phyloP scores from a whole-genome alignment of 2,329 filamentous ascomycete genomes.

The Rutstroemia sp. region DNA sequence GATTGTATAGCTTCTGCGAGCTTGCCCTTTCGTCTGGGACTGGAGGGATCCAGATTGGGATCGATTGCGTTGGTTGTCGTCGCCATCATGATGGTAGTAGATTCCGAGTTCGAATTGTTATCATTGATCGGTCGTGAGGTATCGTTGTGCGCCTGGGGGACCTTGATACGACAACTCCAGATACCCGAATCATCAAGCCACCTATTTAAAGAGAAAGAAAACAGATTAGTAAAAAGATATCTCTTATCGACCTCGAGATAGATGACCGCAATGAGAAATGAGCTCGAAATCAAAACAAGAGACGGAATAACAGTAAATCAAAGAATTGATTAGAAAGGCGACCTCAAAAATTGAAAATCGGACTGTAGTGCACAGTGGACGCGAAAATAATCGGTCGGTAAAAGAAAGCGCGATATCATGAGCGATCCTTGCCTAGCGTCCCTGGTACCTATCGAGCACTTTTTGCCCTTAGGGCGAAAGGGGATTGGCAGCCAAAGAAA shows the following conservation, averaged over 20 bases:
- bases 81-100: conserved; percentile 14
- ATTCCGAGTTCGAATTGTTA: not conserved
- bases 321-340: not conserved
- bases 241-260: not conserved
- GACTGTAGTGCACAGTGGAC: not conserved
- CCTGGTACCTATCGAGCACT: not conserved
- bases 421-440: not conserved
- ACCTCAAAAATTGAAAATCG: not conserved
- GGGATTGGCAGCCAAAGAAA: too few relatives aligned
- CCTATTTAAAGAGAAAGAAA: conserved; percentile 15
- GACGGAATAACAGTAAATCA: not conserved
- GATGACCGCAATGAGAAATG: too few relatives aligned
- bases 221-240: conserved; percentile 6
- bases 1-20: conserved; percentile 28
- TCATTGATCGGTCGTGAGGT: conserved; percentile 8
- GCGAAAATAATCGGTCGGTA: conserved; percentile 1
- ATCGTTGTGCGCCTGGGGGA: conserved; percentile 16
- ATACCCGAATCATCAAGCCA: conserved; percentile 28
- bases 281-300: not conserved
- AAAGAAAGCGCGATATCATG: conserved; percentile 4
- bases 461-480: not conserved
- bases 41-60: conserved; percentile 19
- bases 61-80: conserved; percentile 17
- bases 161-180: conserved; percentile 29
- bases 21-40: conserved; percentile 27